Evolutionary conservation across 2,329 filamentous ascomycete genomes (phyloP), one percentile per base, ranked within the genome.

Genomic region (Parastagonospora avenae): DNA sequence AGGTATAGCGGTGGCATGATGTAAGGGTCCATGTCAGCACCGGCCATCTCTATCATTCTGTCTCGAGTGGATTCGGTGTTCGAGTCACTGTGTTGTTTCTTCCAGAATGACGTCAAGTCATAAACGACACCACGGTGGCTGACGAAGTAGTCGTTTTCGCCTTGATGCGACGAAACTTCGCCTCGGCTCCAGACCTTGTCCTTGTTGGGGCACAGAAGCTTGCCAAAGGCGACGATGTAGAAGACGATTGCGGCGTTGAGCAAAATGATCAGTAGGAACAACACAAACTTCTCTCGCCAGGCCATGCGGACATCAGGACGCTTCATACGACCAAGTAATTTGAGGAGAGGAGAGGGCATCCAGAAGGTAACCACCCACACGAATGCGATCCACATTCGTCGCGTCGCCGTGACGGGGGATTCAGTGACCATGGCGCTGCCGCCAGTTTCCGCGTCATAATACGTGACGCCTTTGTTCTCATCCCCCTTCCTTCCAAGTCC

Each of bases 291-390:
- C 69, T 99, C 94, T 74, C 94, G 85, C 94, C 94, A 99, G 0
- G 94, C 94, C 85, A 97, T 90, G 24, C 94, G 90, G 8, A 99
- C 91, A 76, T 99, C 94, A 1, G 92, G 94, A 48, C 94, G 87
- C 77, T 96, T 95, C 94, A 99, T 99, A 16, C 93, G 90, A 29
- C 94, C 94, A 50, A 97, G 68, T 52, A 82, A 88, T n/a, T 84
- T 83, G 12, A 99, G 85, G 2, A 90, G 60, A 41, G 91, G 89
- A 0, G 93, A 97, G 0, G 94, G 94, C 60, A 97, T 94, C 89
- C 90, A 97, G 71, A 91, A 97, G 0, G 94, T 99, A 42, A 95
- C 60, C 1, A 84, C 83, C 92, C 92, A 97, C 2, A 94, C 90
- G 35, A 94, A 74, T 1, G 75, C 83, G 19, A 96, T 86, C 94